These are phyloP conservation scores for Thermoascus crustaceus DNA, from an alignment of 2,329 filamentous ascomycete species.

Conservation along the genomic window DNA sequence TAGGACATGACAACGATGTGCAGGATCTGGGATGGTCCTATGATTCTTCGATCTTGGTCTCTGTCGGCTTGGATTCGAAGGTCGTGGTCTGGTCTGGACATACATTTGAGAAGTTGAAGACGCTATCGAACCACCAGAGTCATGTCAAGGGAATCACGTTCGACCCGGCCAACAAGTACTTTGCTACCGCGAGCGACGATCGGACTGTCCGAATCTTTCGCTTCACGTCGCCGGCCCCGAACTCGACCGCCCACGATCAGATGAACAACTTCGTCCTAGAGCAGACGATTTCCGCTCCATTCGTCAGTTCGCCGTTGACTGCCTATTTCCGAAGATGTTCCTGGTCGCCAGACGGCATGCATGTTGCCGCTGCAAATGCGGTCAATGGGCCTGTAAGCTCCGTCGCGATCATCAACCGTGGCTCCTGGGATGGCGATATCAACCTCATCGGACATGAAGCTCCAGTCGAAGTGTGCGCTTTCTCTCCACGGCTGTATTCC, in stretches of 20 bases:
- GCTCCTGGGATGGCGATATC: slow-evolving; percentile 91
- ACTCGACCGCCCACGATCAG: slow-evolving; percentile 89
- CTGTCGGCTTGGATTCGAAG: slow-evolving; percentile 93
- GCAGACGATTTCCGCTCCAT: slow-evolving; percentile 79
- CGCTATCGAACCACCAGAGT: slow-evolving; percentile 82
- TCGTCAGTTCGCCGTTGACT: slow-evolving; percentile 83
- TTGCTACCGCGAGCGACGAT: slow-evolving; percentile 95
- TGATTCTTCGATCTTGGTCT: slow-evolving; percentile 91
- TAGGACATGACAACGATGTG: slow-evolving; percentile 97
- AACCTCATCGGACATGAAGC: slow-evolving; percentile 96
- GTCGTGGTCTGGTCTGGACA: slow-evolving; percentile 97
- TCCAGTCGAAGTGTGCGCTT: slow-evolving; percentile 93
- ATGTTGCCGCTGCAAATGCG: slow-evolving; percentile 93
- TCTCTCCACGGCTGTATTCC: slow-evolving; percentile 84
- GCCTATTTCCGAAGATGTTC: slow-evolving; percentile 96
- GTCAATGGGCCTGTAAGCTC: slow-evolving; percentile 96
- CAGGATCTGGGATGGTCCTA: slow-evolving; percentile 96
- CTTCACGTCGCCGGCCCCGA: slow-evolving; percentile 83
- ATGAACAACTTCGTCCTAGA: slow-evolving; percentile 94
- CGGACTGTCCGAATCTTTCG: slow-evolving; percentile 94
- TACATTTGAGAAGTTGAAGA: slow-evolving; percentile 97
- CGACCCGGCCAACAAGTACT: slow-evolving; percentile 98
- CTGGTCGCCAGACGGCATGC: slow-evolving; percentile 94
- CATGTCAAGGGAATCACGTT: slow-evolving; percentile 99
- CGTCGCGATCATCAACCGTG: slow-evolving; percentile 88